phyloP scores from a whole-genome alignment of 495 filamentous ascomycete genomes.

The Cercophora newfieldiana region DNA sequence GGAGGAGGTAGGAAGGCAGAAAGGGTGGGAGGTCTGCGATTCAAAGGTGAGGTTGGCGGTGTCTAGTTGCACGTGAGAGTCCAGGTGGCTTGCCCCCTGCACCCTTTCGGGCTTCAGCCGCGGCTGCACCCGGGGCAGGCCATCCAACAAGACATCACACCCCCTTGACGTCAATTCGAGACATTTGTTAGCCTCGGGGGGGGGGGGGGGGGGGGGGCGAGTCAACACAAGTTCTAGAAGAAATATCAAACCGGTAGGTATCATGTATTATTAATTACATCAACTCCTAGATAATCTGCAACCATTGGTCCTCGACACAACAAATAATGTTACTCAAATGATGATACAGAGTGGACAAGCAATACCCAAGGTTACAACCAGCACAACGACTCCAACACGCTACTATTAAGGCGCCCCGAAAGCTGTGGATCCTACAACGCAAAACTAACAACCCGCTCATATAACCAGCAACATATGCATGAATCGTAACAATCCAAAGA shows the following conservation, averaged over 20 bases:
- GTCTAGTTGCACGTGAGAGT: not conserved
- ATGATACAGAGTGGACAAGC: not conserved
- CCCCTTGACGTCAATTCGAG: not conserved
- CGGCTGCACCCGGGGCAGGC: not conserved
- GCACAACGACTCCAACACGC: not conserved
- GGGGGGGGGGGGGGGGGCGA: not conserved
- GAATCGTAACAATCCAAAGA: not conserved
- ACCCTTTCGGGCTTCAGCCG: slow-evolving; percentile 3
- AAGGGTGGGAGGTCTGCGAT: not conserved
- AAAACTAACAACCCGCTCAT: not conserved
- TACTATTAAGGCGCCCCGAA: not conserved
- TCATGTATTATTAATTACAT: too few relatives aligned
- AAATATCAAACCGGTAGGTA: too few relatives aligned
- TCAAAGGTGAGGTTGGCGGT: not conserved
- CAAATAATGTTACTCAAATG: too few relatives aligned
- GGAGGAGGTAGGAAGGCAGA: not conserved
- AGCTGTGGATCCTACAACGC: slow-evolving; percentile 4
- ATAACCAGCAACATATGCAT: not conserved
- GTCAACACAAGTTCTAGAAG: not conserved
- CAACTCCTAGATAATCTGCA: too few relatives aligned
- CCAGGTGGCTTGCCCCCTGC: not conserved
- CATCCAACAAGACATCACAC: not conserved
- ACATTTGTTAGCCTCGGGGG: too few relatives aligned
- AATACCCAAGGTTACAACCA: not conserved
- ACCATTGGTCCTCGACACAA: not conserved